phyloP scores from a whole-genome alignment of 768 basidiomycete species.

The Mycena maculata region DNA sequence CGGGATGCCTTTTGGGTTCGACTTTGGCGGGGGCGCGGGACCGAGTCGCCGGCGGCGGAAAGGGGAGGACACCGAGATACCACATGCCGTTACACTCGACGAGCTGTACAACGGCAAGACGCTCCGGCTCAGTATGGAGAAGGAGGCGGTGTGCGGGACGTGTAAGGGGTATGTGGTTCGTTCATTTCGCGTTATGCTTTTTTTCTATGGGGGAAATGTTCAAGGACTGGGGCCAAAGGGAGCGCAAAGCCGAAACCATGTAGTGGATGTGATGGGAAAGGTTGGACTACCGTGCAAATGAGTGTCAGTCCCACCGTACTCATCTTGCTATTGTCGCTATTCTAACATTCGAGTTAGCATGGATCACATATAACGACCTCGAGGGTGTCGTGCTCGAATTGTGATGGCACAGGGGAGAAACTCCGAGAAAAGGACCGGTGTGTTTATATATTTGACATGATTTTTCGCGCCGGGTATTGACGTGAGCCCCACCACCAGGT shows the following conservation, averaged over 20 bases:
- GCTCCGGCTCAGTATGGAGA: constrained; percentile 90
- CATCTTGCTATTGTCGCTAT: neutral
- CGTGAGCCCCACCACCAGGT: constrained; percentile 59
- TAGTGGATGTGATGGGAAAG: constrained; percentile 84
- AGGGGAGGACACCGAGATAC: constrained; percentile 80
- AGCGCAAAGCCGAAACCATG: constrained; percentile 90
- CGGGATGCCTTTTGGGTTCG: constrained; percentile 65
- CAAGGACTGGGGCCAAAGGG: constrained; percentile 83
- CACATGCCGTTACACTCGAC: constrained; percentile 89
- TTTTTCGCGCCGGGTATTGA: neutral
- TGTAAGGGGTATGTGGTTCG: constrained; percentile 79
- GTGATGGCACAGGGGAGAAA: constrained; percentile 75
- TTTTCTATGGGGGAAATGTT: neutral
- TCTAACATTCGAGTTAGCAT: constrained; percentile 48
- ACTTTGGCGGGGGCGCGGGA: constrained; percentile 67
- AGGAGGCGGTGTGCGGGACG: constrained; percentile 77
- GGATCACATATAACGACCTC: constrained; percentile 56
- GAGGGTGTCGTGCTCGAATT: constrained; percentile 73
- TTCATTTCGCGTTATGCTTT: neutral
- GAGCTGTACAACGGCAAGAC: constrained; percentile 93
- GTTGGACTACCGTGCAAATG: constrained; percentile 72
- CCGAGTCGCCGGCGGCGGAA: constrained; percentile 61
- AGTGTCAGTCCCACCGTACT: constrained; percentile 52
- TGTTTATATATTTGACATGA: constrained; percentile 34
- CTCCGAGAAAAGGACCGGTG: constrained; percentile 88